Base-by-base conservation (phyloP, 257 asterid genomes). In the Asclepias syriaca region DNA sequence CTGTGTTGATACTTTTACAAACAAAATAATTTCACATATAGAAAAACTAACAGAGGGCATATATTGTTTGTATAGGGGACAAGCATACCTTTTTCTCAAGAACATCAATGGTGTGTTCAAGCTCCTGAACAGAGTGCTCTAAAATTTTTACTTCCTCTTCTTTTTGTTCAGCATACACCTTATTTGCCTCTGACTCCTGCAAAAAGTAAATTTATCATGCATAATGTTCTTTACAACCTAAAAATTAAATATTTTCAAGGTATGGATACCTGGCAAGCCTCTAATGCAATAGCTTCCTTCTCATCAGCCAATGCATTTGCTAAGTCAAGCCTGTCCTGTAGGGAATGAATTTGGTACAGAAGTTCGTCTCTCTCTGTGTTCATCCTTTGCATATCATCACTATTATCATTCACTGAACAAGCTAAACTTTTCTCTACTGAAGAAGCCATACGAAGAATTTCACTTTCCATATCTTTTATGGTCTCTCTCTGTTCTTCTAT, bases 121-220 rank as follows among this genome's bases (percentile, higher is more conserved):
- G 98, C 89, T 90, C 98, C 87, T 90, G 92, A 40, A 92, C 87
- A 6, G 96, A 92, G 61, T 59, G 86, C 71, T 90, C 96, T 76
- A 92, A 82, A 81, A 92, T 88, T 85, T 80, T 87, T 64, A 92
- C 96, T 86, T 92, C 98, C 84, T 87, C 98, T 82, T 92, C 96
- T 87, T 92, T 92, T 73, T 87, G 85, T 81, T 88, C 97, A 61
- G 98, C 98, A 73, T 87, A 87, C 71, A 83, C 43, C 84, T 87
- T 92, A 81, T 88, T 83, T 58, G 84, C 85, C 82, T 87, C 92
- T 65, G 95, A 87, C 73, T 84, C 96, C 98, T 92, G 77, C 34
- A 24, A 80, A 60, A 68, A 75, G 32, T 53, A 46, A 79, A 40
- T 83, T 82, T 65, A 61, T 77, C 66, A 77, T 48, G 68, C 18